phyloP scores from a whole-genome alignment of 129 eudicot species.

The Helianthus annuus region DNA sequence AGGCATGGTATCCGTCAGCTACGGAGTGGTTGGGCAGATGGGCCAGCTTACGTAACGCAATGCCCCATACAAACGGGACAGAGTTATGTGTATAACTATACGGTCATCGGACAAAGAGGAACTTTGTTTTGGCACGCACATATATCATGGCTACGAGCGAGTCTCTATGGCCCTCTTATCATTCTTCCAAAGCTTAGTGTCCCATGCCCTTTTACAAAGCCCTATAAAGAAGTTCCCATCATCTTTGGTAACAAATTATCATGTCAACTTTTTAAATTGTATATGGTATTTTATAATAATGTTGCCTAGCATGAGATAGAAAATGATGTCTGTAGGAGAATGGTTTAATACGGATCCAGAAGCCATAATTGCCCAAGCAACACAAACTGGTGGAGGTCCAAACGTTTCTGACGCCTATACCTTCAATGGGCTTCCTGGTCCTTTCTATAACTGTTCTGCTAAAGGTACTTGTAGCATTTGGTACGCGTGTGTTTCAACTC shows the following conservation, averaged over 20 bases:
- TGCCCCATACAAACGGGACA: constrained; percentile 20
- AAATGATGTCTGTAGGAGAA: constrained; percentile 8
- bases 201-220: constrained; percentile 14
- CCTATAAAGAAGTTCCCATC: constrained; percentile 24
- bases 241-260: constrained; percentile 7
- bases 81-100: constrained; percentile 22
- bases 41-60: constrained; percentile 21
- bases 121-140: constrained; percentile 25
- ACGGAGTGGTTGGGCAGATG: constrained; percentile 22
- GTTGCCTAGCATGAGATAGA: too few species aligned
- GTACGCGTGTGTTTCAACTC: not conserved
- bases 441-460: constrained; percentile 14
- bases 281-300: too few species aligned
- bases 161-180: constrained; percentile 21
- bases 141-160: constrained; percentile 25
- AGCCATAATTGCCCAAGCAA: constrained; percentile 23
- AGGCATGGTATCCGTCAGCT: constrained; percentile 25
- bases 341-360: constrained; percentile 22
- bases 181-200: constrained; percentile 23
- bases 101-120: constrained; percentile 20
- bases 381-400: constrained; percentile 21
- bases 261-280: too few species aligned
- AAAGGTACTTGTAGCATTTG: not conserved
- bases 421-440: constrained; percentile 19
- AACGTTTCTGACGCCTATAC: constrained; percentile 24